Evolutionary conservation across 176 grass and related monocot genomes (phyloP).

Genomic region (Triticum aestivum): DNA sequence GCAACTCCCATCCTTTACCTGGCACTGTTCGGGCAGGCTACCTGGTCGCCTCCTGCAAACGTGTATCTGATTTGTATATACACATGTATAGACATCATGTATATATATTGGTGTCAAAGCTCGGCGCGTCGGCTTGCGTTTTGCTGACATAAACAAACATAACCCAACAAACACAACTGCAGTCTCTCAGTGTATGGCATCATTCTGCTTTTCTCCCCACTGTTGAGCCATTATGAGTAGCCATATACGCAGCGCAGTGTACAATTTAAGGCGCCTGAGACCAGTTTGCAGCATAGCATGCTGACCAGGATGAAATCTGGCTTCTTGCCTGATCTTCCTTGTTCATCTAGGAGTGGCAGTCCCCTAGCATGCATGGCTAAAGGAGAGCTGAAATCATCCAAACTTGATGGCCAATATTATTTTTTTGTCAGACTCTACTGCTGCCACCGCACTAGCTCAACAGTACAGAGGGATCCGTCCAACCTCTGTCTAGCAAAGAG

Average conservation of each 20-base stretch:
- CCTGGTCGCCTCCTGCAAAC: conserved; percentile 25
- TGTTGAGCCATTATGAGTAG: not conserved
- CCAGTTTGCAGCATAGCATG: not conserved
- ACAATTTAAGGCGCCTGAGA: not conserved
- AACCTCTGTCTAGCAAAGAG: not conserved
- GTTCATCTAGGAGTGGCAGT: not conserved
- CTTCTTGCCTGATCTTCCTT: conserved; percentile 16
- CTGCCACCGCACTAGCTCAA: not conserved
- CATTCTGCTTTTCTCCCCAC: not conserved
- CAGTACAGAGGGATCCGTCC: not conserved
- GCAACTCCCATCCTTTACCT: conserved; percentile 28
- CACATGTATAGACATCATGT: not conserved
- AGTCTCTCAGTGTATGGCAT: not conserved
- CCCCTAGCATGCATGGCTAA: not conserved
- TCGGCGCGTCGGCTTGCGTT: not conserved
- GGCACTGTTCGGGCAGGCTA: conserved; percentile 25
- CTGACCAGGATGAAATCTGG: not conserved
- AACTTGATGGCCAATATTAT: not conserved
- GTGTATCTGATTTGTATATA: not conserved
- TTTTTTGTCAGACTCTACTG: conserved; percentile 5
- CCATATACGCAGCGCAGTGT: conserved; percentile 3
- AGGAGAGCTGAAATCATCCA: conserved; percentile 16
- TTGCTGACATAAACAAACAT: not conserved
- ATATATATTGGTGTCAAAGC: not conserved
- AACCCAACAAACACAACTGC: no score